These are phyloP conservation scores for Penstemon barbatus DNA, from an alignment of 257 asterid genomes.

Conservation along the genomic window DNA sequence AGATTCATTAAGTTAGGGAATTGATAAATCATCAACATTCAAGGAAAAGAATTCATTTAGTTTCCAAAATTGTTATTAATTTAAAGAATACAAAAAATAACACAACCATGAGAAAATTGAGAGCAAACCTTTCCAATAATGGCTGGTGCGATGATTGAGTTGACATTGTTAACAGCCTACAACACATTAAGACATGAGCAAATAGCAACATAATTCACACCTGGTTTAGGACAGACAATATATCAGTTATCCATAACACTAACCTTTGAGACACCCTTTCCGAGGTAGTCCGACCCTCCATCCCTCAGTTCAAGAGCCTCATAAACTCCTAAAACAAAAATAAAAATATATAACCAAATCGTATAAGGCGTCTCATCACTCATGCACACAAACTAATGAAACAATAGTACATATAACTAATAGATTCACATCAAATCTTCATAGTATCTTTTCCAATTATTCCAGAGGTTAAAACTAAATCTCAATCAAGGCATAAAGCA, in stretches of 20 bases:
- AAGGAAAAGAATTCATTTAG: no score
- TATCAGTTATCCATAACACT: neutral
- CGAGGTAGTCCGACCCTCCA: slow-evolving; percentile 97
- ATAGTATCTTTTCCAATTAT: no score
- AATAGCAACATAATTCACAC: neutral
- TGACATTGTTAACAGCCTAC: slow-evolving; percentile 89
- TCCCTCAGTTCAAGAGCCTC: slow-evolving; percentile 98
- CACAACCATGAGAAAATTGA: neutral
- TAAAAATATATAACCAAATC: no score
- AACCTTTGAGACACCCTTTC: slow-evolving; percentile 97
- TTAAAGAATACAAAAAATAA: neutral
- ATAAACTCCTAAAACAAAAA: slow-evolving; percentile 56
- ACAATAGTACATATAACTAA: no score
- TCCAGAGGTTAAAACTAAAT: no score
- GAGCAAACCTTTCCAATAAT: slow-evolving; percentile 80
- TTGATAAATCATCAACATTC: neutral
- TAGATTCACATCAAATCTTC: no score
- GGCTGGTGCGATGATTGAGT: slow-evolving; percentile 86
- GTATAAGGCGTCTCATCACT: no score
- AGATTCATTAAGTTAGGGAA: neutral
- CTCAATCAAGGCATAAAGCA: no score
- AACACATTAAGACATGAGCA: slow-evolving; percentile 15
- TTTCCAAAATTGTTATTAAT: neutral
- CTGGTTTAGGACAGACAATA: neutral
- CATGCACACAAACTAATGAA: no score